A percentile compares a stretch with the other conserved stretches of the same genome.
These are phyloP conservation scores for Aspergillus sp. DNA, from an alignment of 2,329 filamentous ascomycete species.

Conservation along the genomic window DNA sequence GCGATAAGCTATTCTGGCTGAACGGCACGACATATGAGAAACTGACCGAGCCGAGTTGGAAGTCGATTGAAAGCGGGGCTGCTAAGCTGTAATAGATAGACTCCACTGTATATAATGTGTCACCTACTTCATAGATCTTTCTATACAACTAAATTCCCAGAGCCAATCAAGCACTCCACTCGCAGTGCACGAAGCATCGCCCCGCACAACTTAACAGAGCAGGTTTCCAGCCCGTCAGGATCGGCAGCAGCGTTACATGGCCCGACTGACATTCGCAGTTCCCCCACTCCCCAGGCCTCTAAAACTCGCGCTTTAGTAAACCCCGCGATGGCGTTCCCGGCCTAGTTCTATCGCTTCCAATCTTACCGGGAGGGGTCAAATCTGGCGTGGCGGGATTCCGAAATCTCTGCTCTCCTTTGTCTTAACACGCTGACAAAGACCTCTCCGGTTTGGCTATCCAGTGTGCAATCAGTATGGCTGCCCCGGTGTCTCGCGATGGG, in stretches of 20 bases:
- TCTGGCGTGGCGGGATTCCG: background rate
- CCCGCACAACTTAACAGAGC: background rate
- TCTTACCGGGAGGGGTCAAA: background rate
- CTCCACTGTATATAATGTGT: background rate
- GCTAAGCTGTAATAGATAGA: conserved; percentile 41
- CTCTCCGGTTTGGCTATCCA: background rate
- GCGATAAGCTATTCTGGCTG: conserved; percentile 47
- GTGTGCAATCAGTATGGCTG: background rate
- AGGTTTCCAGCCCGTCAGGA: background rate
- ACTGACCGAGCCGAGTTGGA: conserved; percentile 41
- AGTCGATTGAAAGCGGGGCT: conserved; percentile 41
- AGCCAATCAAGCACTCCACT: background rate
- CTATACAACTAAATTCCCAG: background rate
- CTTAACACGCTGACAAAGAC: background rate
- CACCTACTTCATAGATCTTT: background rate
- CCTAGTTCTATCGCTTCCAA: background rate
- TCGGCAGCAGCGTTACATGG: background rate
- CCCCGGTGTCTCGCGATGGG: background rate
- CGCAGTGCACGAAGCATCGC: too few species aligned
- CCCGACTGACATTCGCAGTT: background rate
- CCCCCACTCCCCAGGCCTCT: background rate
- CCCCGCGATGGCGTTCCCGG: background rate
- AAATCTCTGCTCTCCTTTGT: background rate
- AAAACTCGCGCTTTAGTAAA: background rate
- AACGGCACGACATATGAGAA: conserved; percentile 41